These are phyloP conservation scores for Ramichloridium luteum DNA, from an alignment of 2,329 filamentous ascomycete species.

Conservation along the genomic window DNA sequence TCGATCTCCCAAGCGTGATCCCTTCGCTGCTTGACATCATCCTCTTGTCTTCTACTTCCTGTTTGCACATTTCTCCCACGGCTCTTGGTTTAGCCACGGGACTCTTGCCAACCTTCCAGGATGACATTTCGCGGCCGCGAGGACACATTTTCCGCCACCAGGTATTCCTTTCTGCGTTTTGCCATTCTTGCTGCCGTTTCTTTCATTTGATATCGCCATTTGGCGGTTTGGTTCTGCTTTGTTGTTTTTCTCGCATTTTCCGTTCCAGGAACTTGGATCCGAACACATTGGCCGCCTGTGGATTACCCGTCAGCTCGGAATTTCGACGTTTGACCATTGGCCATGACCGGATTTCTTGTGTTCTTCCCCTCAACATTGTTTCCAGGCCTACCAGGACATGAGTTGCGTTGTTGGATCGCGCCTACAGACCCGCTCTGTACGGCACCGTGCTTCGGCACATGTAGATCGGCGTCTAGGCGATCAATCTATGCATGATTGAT, in stretches of 20 bases:
- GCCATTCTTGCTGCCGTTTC: slow-evolving; percentile 10
- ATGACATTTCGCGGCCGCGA: slow-evolving; percentile 28
- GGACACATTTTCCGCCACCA: slow-evolving; percentile 23
- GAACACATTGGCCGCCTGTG: too few species aligned
- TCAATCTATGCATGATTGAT: not conserved
- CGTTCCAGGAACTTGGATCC: not conserved
- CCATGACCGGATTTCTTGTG: slow-evolving; percentile 1
- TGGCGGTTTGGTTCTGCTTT: slow-evolving; percentile 6
- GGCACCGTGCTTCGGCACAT: not conserved
- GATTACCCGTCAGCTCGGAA: slow-evolving; percentile 4
- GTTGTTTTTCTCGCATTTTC: slow-evolving; percentile 2
- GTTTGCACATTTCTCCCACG: slow-evolving; percentile 9
- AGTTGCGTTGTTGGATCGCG: too few species aligned
- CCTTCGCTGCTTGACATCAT: too few species aligned
- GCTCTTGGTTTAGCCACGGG: slow-evolving; percentile 1
- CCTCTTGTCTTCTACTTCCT: too few species aligned
- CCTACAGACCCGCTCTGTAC: too few species aligned
- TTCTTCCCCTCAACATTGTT: too few species aligned
- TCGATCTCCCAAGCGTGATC: too few species aligned
- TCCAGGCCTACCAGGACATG: too few species aligned
- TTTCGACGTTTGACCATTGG: not conserved
- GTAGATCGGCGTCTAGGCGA: not conserved
- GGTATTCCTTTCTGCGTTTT: slow-evolving; percentile 23
- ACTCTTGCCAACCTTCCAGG: slow-evolving; percentile 17
- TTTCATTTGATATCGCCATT: slow-evolving; percentile 5